Evolutionary conservation across 1,139 yeast genomes (phyloP).

Genomic region (Suhomyces atakaporum): DNA sequence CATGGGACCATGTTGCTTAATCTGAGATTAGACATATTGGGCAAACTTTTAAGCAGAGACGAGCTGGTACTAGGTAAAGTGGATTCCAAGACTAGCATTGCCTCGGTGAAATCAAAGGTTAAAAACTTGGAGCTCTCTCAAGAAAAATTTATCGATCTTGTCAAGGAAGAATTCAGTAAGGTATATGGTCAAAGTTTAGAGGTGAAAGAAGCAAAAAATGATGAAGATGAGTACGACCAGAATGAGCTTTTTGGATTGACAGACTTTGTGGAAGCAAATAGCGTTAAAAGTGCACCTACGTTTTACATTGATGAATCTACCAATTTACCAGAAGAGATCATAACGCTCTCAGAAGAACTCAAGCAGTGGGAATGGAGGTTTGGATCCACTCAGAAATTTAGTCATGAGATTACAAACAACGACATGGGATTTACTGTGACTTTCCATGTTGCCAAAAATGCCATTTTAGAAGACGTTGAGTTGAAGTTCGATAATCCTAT

Average conservation of each 20-base stretch:
- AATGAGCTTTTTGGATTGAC: slow-evolving; percentile 39
- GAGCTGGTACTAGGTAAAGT: slow-evolving; percentile 46
- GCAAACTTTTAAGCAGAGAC: slow-evolving; percentile 56
- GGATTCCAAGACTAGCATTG: slow-evolving; percentile 62
- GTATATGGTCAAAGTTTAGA: slow-evolving; percentile 28
- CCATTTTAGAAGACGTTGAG: slow-evolving; percentile 26
- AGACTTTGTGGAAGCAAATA: slow-evolving; percentile 29
- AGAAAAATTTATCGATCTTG: slow-evolving; percentile 51
- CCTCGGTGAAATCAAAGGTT: slow-evolving; percentile 78
- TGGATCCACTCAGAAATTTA: slow-evolving; percentile 71
- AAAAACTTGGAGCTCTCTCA: slow-evolving; percentile 55
- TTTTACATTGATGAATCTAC: slow-evolving; percentile 29
- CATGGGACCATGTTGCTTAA: slow-evolving; percentile 93
- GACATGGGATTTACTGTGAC: slow-evolving; percentile 34
- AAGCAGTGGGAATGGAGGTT: slow-evolving; percentile 69
- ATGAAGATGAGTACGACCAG: slow-evolving; percentile 24
- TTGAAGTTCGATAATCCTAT: slow-evolving; percentile 16
- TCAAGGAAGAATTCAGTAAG: slow-evolving; percentile 46
- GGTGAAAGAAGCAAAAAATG: slow-evolving; percentile 12
- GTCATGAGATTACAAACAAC: slow-evolving; percentile 41
- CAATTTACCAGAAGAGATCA: slow-evolving; percentile 50
- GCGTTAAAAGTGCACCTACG: slow-evolving; percentile 12
- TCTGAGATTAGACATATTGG: slow-evolving; percentile 60
- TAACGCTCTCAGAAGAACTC: slow-evolving; percentile 44
- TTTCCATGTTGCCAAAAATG: slow-evolving; percentile 47